A percentile compares a stretch with the other conserved stretches of the same genome.
Conservation (phyloP, 139 green algal genomes). For the Nannochloris sp. region DNA sequence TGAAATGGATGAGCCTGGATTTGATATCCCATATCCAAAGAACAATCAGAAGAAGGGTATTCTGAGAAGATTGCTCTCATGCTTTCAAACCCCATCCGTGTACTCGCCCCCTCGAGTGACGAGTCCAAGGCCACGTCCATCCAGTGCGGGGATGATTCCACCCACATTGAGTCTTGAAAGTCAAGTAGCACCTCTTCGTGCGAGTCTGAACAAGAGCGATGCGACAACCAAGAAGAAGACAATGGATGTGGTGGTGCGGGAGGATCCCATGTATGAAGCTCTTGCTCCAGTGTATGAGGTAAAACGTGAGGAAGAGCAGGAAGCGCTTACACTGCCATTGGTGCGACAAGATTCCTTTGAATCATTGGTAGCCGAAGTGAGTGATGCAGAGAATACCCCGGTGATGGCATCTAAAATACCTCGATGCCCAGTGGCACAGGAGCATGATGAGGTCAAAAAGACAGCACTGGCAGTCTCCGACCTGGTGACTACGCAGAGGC, state of each 20-base stretch:
- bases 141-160: not conserved
- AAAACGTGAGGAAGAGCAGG: not conserved
- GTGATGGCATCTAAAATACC: not conserved
- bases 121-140: slow-evolving; percentile 1
- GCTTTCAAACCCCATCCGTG: slow-evolving; percentile 13
- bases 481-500: too few species aligned
- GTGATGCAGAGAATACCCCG: not conserved
- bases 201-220: slow-evolving; percentile 8
- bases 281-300: not conserved
- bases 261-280: not conserved
- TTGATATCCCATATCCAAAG: not conserved
- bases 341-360: not conserved
- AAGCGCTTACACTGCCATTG: not conserved
- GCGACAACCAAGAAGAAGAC: not conserved
- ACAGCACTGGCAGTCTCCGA: too few species aligned
- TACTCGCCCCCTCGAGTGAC: not conserved
- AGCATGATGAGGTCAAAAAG: too few species aligned
- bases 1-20: slow-evolving; percentile 22
- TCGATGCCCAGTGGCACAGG: too few species aligned
- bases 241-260: not conserved
- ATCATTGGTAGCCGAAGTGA: slow-evolving; percentile 7
- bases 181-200: slow-evolving; percentile 14
- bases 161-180: not conserved
- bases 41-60: not conserved
- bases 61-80: not conserved